These are phyloP conservation scores for Lunasporangiospora selenospora DNA, from an alignment of 192 early-diverging fungal species.

Conservation along the genomic window DNA sequence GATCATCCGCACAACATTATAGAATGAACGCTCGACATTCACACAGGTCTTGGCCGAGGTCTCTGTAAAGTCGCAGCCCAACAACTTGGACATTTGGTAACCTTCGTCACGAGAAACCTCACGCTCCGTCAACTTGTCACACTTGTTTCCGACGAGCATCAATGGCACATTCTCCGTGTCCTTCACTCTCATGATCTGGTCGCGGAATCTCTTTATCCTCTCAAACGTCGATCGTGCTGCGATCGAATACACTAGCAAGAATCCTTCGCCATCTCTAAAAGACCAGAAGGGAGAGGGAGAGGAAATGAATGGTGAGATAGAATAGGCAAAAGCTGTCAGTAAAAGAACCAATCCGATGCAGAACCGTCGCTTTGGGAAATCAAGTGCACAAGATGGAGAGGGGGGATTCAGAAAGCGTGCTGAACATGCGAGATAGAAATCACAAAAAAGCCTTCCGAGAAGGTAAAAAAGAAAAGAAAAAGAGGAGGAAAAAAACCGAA, in stretches of 20 bases:
- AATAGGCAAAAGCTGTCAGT: too few relatives aligned
- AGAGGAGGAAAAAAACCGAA: not conserved
- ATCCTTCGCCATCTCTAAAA: conserved; percentile 79
- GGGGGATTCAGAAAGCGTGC: too few relatives aligned
- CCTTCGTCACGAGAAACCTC: conserved; percentile 91
- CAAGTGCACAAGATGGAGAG: too few relatives aligned
- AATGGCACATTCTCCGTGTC: conserved; percentile 85
- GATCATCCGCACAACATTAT: conserved; percentile 83
- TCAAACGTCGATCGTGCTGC: conserved; percentile 89
- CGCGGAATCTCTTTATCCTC: conserved; percentile 81
- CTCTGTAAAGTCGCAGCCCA: conserved; percentile 89
- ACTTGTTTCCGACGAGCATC: conserved; percentile 95
- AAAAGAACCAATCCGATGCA: too few relatives aligned
- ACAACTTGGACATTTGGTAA: conserved; percentile 69
- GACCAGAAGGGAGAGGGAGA: not conserved
- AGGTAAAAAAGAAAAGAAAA: not conserved
- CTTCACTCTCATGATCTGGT: conserved; percentile 93
- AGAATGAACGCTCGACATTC: conserved; percentile 91
- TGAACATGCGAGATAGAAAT: too few relatives aligned
- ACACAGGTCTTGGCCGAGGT: conserved; percentile 88
- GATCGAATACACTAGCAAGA: conserved; percentile 92
- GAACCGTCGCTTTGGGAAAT: too few relatives aligned
- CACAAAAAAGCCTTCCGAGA: too few relatives aligned
- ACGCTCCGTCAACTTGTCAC: conserved; percentile 82
- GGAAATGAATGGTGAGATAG: not conserved